Evolutionary conservation across 371 early-diverging fungal species (phyloP).

Genomic region (Apophysomyces elegans): DNA sequence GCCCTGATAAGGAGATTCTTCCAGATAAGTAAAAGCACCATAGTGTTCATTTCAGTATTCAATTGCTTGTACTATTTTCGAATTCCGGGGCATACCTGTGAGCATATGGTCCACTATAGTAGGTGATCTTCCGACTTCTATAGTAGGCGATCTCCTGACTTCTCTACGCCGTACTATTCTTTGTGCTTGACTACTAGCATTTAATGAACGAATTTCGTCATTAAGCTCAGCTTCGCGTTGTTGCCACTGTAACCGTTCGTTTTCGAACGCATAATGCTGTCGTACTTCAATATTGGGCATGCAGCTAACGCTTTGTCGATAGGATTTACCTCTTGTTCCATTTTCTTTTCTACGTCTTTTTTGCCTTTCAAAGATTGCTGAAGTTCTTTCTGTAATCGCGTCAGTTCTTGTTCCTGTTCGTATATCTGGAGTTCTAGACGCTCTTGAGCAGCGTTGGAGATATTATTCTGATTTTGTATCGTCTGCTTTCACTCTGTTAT

Average conservation of each 20-base stretch:
- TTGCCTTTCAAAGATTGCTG: conserved; percentile 17
- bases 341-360: conserved; percentile 24
- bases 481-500: conserved; percentile 4
- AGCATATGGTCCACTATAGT: too few species aligned
- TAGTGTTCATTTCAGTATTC: too few species aligned
- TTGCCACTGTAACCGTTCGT: conserved; percentile 26
- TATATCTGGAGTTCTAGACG: conserved; percentile 27
- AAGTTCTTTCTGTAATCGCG: conserved; percentile 16
- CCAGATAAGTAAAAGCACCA: too few species aligned
- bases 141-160: too few species aligned
- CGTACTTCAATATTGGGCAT: background rate
- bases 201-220: conserved; percentile 20
- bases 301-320: background rate
- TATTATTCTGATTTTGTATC: conserved; percentile 17
- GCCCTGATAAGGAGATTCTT: background rate
- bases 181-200: background rate
- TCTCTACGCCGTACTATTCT: background rate
- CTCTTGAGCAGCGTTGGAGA: conserved; percentile 14
- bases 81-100: too few species aligned
- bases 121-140: background rate
- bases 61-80: too few species aligned
- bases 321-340: conserved; percentile 24
- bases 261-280: conserved; percentile 26
- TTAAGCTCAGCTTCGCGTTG: conserved; percentile 24
- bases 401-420: conserved; percentile 24